phyloP scores from a whole-genome alignment of 2,329 filamentous ascomycete genomes.

The Arthrobotrys sphaeroides region DNA sequence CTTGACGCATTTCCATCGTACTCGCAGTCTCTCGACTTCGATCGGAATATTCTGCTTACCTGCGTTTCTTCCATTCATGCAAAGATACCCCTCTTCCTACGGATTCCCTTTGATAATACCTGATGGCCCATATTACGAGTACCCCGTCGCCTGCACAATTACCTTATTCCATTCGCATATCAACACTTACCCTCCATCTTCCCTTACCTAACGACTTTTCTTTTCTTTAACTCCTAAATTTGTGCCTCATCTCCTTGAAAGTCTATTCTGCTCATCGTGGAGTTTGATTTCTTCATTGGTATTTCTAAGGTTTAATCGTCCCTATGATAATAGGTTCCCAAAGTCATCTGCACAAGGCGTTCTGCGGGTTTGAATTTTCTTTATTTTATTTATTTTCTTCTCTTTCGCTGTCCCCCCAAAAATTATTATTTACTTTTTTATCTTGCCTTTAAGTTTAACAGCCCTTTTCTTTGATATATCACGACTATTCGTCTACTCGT shows the following conservation, averaged over 20 bases:
- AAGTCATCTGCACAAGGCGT: conserved; percentile 52
- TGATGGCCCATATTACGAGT: conserved; percentile 46
- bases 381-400: conserved; percentile 38
- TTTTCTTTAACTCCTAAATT: conserved; percentile 22
- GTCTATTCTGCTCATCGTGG: conserved; percentile 17
- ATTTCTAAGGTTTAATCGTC: conserved; percentile 50
- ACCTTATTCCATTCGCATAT: conserved; percentile 9
- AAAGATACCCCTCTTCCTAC: conserved; percentile 50
- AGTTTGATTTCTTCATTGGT: conserved; percentile 52
- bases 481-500: conserved; percentile 17
- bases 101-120: conserved; percentile 48
- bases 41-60: conserved; percentile 33
- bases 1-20: conserved; percentile 18
- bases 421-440: conserved; percentile 52
- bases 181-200: background rate
- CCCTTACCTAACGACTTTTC: conserved; percentile 33
- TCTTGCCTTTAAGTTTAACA: conserved; percentile 17
- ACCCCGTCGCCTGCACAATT: conserved; percentile 13
- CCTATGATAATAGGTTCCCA: conserved; percentile 39
- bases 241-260: conserved; percentile 8
- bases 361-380: conserved; percentile 29
- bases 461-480: background rate
- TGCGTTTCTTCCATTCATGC: conserved; percentile 40
- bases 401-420: conserved; percentile 10
- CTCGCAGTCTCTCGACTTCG: conserved; percentile 9